Base-by-base conservation (phyloP, 2,329 filamentous ascomycete genomes). In the Hypoxylon sp. region DNA sequence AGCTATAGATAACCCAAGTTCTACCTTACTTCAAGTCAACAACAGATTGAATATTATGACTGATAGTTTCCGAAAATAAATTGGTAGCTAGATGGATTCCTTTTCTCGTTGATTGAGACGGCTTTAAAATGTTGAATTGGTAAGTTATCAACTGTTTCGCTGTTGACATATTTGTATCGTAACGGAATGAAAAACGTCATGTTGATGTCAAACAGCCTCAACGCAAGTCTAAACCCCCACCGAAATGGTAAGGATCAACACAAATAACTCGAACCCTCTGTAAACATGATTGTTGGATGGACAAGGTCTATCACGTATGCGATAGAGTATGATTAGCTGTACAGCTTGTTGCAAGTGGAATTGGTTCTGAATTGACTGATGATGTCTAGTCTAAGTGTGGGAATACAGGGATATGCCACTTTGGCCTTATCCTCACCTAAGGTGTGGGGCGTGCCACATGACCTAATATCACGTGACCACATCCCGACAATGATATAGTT, bases 131-230 rank as follows among this genome's bases (percentile, higher is more conserved):
- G 13, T 57, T 47, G 1, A n/a, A 22, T 42, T 64, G 5, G 22
- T 8, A 22, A 8, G 19, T 17, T 17, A 13, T 17, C 35, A n/a
- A 24, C 29, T 6, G 10, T 19, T 46, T 55, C 22, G 26, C n/a
- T 51, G 42, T 54, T 37, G 14, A 33, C 39, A 37, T 52, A 48
- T 59, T 59, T 54, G 19, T 59, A 42, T 19, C 17, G 51, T 48
- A 59, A n/a, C 59, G 57, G 14, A 48, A 58, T 54, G 24, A 26
- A 65, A 54, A 66, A 69, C 69, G 69, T 71, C 66, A 71, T 69
- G 44, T 17, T 61, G 59, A 67, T 69, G 66, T 71, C 69, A 71
- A 69, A 13, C 31, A 58, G 17, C 33, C 33, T 13, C n/a, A 31
- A 22, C 26, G 19, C 59, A 6, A 39, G 11, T 24, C 39, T n/a